A percentile compares a stretch with the other conserved stretches of the same genome.
Conservation (phyloP, 208 protist species). For the Spongospora subterranea region DNA sequence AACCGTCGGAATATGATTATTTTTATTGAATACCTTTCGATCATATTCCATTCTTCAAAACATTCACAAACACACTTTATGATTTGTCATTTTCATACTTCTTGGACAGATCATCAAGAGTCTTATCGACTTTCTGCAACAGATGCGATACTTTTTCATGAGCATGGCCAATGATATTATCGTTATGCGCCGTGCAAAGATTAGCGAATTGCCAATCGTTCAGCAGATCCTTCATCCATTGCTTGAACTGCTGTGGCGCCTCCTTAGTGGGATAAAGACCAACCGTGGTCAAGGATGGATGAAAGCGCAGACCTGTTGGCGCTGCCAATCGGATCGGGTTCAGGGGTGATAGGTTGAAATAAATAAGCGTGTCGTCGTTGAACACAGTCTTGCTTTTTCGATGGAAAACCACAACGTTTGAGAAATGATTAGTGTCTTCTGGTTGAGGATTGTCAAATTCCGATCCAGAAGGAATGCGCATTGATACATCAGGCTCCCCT, state of each 20-base stretch:
- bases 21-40: no score
- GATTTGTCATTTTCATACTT: no score
- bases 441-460: conserved; percentile 60
- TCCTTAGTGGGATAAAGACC: conserved; percentile 57
- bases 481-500: conserved; percentile 54
- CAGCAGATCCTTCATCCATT: conserved; percentile 45
- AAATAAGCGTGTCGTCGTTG: conserved; percentile 61
- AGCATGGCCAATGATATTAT: conserved; percentile 51
- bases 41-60: no score
- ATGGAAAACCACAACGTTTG: conserved; percentile 61
- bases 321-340: not conserved
- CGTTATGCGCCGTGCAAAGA: conserved; percentile 58
- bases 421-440: conserved; percentile 58
- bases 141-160: not conserved
- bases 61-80: no score
- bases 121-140: not conserved
- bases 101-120: conserved; percentile 32
- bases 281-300: conserved; percentile 42
- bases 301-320: conserved; percentile 44
- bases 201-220: conserved; percentile 62
- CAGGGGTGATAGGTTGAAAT: not conserved
- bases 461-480: conserved; percentile 53
- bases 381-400: conserved; percentile 15
- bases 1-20: no score
- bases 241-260: conserved; percentile 29